Evolutionary conservation across 768 basidiomycete species (phyloP), one percentile per base, ranked within the genome.

Genomic region (Asterophora parasitica): DNA sequence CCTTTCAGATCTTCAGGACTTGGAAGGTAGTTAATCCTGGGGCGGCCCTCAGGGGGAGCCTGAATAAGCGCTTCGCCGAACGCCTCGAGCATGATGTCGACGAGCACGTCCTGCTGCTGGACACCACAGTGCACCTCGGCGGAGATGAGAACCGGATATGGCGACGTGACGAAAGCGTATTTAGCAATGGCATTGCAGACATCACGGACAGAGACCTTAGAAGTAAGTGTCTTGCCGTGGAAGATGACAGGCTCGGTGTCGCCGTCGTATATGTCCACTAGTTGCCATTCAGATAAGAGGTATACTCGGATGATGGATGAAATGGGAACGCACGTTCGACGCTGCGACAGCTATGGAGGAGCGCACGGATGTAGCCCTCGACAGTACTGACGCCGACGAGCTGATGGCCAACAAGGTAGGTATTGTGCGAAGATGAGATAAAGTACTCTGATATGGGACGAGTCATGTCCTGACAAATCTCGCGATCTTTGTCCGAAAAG

Each of bases 201-300:
- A 42, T 90, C 88, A 4, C 89, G 81, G 2, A 88, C 74, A 0
- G 89, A 69, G 3, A 96, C 82, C 55, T 88, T 90, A 30, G 83
- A 79, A 0, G 93, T 96, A 36, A 95, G 70, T 0, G 93, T 94
- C 48, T 85, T 85, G 17, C 92, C 91, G 59, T 98, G 94, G 57
- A 84, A 93, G 4, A 97, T 79, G 61, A 88, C 71, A 0, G 95
- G 95, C 52, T 87, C 92, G 2, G 57, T 64, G 27, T 92, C 88
- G 9, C 94, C 93, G 52, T 96, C 91, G 61, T 84, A 96, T 35
- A 94, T 82, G 57, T 98, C 95, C 58, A 98, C 93, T 97, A 32
- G n/a, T 30, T 46, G 12, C 19, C 10, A 11, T 50, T 50, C 33
- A 44, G 48, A 37, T n/a, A 26, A 33, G 33, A 47, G 23, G 43